These are phyloP conservation scores for Penicillium psychrosexuale DNA, from an alignment of 2,329 filamentous ascomycete genomes.

Conservation along the genomic window DNA sequence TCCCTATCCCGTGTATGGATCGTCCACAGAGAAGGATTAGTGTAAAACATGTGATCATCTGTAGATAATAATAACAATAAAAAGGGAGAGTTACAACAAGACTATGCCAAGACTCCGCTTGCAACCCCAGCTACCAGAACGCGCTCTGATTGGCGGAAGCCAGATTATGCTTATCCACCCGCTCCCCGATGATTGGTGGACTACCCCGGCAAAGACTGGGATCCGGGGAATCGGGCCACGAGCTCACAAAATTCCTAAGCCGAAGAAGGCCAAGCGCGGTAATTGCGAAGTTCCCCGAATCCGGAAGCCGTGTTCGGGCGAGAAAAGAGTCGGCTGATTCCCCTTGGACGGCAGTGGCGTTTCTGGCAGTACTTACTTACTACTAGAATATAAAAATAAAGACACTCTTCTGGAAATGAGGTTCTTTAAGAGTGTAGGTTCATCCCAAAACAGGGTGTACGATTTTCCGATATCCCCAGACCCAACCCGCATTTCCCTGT, in stretches of 20 bases:
- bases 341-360: constrained; percentile 3
- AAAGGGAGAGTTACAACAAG: constrained; percentile 8
- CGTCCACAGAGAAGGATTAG: constrained; percentile 2
- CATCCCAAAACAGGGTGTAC: background rate
- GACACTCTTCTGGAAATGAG: background rate
- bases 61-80: background rate
- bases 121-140: constrained; percentile 2
- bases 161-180: constrained; percentile 5
- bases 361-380: background rate
- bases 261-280: constrained; percentile 7
- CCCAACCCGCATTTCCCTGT: constrained; percentile 3
- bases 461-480: constrained; percentile 2
- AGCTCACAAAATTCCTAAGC: background rate
- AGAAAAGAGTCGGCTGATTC: background rate
- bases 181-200: constrained; percentile 2
- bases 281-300: background rate
- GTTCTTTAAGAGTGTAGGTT: background rate
- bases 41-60: constrained; percentile 3
- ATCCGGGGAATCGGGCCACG: constrained; percentile 19
- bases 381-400: background rate
- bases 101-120: constrained; percentile 18
- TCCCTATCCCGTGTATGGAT: background rate
- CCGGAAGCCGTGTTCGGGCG: constrained; percentile 14
- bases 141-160: constrained; percentile 8
- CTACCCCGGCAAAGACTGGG: constrained; percentile 5